phyloP scores from a whole-genome alignment of 2,329 filamentous ascomycete species.

The Coniochaeta sp. region DNA sequence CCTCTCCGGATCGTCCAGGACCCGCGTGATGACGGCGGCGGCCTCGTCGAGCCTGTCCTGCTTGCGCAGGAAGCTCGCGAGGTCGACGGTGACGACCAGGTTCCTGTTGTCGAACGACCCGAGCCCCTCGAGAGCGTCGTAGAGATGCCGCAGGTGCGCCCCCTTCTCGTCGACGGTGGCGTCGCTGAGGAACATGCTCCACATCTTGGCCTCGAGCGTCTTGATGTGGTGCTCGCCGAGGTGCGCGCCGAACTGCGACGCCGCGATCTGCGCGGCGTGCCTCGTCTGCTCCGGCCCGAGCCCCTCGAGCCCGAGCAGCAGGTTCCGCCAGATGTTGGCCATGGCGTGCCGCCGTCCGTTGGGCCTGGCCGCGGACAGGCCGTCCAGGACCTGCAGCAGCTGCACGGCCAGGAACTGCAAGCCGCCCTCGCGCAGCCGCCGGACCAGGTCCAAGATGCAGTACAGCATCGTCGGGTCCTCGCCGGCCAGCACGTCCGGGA shows the following conservation, averaged over 20 bases:
- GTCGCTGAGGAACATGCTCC: constrained; percentile 1
- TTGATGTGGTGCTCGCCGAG: constrained; percentile 7
- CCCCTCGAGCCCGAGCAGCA: constrained; percentile 2
- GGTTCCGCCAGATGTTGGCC: constrained; percentile 2
- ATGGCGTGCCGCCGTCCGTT: not conserved
- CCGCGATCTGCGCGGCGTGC: not conserved
- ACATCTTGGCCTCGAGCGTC: constrained; percentile 6
- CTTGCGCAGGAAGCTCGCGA: constrained; percentile 1
- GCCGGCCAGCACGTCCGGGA: constrained; percentile 3
- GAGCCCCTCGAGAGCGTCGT: constrained; percentile 2
- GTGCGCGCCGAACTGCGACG: not conserved
- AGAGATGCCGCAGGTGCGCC: not conserved
- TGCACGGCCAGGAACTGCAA: constrained; percentile 4
- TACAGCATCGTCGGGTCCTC: constrained; percentile 7
- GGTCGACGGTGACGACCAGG: constrained; percentile 4
- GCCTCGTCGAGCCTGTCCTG: not conserved
- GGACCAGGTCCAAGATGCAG: constrained; percentile 2
- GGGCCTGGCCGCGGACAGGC: not conserved
- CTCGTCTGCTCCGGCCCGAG: not conserved
- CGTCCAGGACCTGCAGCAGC: constrained; percentile 5
- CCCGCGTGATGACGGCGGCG: not conserved
- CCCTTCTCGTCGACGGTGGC: not conserved
- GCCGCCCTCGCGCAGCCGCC: not conserved
- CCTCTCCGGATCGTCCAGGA: constrained; percentile 1
- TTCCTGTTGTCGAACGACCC: constrained; percentile 6